Base-by-base conservation (phyloP, 495 filamentous ascomycete genomes). In the Neurospora sp. region DNA sequence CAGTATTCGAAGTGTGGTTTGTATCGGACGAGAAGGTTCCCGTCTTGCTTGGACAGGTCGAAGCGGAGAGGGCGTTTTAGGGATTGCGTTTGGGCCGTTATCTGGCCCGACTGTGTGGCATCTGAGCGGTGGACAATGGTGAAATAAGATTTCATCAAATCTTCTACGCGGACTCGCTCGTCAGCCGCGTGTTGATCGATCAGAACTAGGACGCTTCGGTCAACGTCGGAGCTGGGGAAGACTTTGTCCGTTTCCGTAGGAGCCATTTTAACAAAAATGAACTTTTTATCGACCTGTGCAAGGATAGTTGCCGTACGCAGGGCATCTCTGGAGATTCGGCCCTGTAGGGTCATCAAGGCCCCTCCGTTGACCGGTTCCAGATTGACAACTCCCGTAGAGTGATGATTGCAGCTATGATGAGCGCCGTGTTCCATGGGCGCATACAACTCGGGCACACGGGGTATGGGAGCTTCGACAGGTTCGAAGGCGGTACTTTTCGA, bases 141-240 rank as follows among this genome's bases (percentile, higher is more conserved):
- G 66, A 85, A 84, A 69, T 87, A 87, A 8, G 72, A 68, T 8
- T 73, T 71, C 79, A 88, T 81, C 42, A 99, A 84, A 0, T 78
- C 78, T 80, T 99, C 96, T 9, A 98, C 87, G 7, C 91, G 88
- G 76, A 92, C 91, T 22, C 96, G 87, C 81, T 99, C 96, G 81
- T 96, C 93, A 1, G 95, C 96, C 11, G 96, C 96, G 79, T 99
- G 96, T 76, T 99, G 96, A 79, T 99, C 96, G 61, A 99, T 87
- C 11, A 98, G 84, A 0, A 96, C 87, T 1, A 99, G 83, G 12
- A 88, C 53, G 3, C 53, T 31, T 12, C 9, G 6, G 12, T 72
- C 69, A 14, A 53, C 3, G 4, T 68, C 74, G 5, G 35, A 5
- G 40, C 3, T 40, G 3, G 11, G 35, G 18, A 6, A 16, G 53